Evolutionary conservation across 208 protist species (phyloP).

Genomic region (Leishmania braziliensis): DNA sequence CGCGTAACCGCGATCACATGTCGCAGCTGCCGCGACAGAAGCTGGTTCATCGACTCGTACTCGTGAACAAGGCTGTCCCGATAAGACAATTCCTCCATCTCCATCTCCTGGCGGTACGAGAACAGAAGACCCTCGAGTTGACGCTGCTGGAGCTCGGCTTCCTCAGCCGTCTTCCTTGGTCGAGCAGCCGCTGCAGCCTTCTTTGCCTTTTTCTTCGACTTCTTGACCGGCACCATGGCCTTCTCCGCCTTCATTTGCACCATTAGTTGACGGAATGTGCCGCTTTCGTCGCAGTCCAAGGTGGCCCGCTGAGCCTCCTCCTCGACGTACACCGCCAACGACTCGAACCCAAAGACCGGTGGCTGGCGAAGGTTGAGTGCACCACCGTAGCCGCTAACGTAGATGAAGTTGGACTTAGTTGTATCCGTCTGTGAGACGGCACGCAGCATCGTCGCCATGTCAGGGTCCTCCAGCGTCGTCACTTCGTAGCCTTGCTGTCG

Average conservation of each 20-base stretch:
- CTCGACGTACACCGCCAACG: constrained; percentile 60
- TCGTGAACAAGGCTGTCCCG: constrained; percentile 49
- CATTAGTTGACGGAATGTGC: constrained; percentile 37
- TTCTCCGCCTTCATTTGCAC: constrained; percentile 37
- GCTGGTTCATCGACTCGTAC: constrained; percentile 62
- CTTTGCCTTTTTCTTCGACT: constrained; percentile 58
- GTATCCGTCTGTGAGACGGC: constrained; percentile 61
- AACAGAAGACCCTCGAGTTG: constrained; percentile 59
- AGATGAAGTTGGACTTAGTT: constrained; percentile 74
- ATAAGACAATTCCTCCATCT: constrained; percentile 53
- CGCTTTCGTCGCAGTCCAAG: constrained; percentile 49
- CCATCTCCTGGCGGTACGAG: constrained; percentile 46
- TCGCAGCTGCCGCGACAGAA: constrained; percentile 62
- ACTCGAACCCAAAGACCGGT: constrained; percentile 54
- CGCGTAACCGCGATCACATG: constrained; percentile 53
- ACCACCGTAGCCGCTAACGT: constrained; percentile 88
- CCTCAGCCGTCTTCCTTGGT: constrained; percentile 50
- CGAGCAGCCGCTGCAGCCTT: constrained; percentile 30
- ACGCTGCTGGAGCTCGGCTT: constrained; percentile 55
- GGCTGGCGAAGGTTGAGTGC: constrained; percentile 71
- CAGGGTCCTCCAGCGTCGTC: constrained; percentile 53
- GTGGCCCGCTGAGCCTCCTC: constrained; percentile 55
- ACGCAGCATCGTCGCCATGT: constrained; percentile 50
- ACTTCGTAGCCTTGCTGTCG: constrained; percentile 81
- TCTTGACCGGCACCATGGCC: constrained; percentile 41